These are phyloP conservation scores for Pulveroboletus frians DNA, from an alignment of 768 basidiomycete genomes.

Conservation along the genomic window DNA sequence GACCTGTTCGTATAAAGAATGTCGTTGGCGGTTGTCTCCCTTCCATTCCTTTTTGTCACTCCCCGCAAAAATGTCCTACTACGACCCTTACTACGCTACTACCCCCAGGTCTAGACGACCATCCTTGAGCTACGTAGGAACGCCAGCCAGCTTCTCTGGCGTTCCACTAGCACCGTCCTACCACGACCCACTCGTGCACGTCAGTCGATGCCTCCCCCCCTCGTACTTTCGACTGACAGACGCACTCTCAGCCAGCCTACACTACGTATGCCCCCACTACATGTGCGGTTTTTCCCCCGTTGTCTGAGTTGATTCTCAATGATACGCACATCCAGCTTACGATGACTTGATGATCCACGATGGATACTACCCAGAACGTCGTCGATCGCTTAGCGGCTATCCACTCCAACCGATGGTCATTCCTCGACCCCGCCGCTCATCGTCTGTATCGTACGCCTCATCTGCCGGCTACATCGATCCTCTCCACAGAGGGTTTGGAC, in stretches of 20 bases:
- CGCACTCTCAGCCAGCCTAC: constrained; percentile 42
- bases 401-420: constrained; percentile 21
- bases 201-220: constrained; percentile 21
- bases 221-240: constrained; percentile 11
- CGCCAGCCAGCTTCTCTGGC: constrained; percentile 14
- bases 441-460: constrained; percentile 37
- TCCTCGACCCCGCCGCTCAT: constrained; percentile 33
- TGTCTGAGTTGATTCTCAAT: constrained; percentile 1
- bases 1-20: constrained; percentile 23
- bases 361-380: constrained; percentile 41
- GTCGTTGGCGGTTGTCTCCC: background rate
- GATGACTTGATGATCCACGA: constrained; percentile 49
- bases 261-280: constrained; percentile 42
- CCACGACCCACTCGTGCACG: constrained; percentile 37
- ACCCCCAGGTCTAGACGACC: constrained; percentile 29
- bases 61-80: constrained; percentile 37
- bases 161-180: constrained; percentile 38
- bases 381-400: constrained; percentile 15
- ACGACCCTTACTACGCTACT: constrained; percentile 35
- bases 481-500: constrained; percentile 46
- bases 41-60: constrained; percentile 10
- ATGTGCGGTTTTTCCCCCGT: constrained; percentile 29
- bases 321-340: constrained; percentile 37
- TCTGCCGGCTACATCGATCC: constrained; percentile 35
- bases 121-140: constrained; percentile 32